Percentiles rank a stretch among this genome's conserved stretches.
These are phyloP conservation scores for Xylaria intraflava DNA, from an alignment of 495 filamentous ascomycete species.

Conservation along the genomic window DNA sequence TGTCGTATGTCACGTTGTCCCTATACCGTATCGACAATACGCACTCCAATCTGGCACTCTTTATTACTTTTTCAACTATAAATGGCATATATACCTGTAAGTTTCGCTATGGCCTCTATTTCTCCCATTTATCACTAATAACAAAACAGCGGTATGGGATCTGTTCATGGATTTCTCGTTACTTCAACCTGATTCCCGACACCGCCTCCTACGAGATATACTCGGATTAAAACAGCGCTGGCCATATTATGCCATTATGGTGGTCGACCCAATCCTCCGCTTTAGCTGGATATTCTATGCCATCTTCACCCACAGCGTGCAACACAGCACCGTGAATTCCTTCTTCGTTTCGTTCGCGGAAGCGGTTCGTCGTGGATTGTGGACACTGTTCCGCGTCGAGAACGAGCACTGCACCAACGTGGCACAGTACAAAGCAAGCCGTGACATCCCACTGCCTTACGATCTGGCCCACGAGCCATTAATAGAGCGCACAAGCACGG, in stretches of 20 bases:
- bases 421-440: slow-evolving; percentile 69
- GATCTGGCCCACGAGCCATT: slow-evolving; percentile 38
- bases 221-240: slow-evolving; percentile 68
- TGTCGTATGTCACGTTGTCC: slow-evolving; percentile 68
- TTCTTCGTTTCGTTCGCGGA: slow-evolving; percentile 74
- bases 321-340: slow-evolving; percentile 71
- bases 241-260: slow-evolving; percentile 80
- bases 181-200: slow-evolving; percentile 62
- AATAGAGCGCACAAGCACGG: slow-evolving; percentile 23
- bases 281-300: slow-evolving; percentile 96
- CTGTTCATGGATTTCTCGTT: slow-evolving; percentile 94
- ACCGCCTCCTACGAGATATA: slow-evolving; percentile 69
- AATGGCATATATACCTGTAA: slow-evolving; percentile 76
- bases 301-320: slow-evolving; percentile 67
- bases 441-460: slow-evolving; percentile 79
- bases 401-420: slow-evolving; percentile 95
- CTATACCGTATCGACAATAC: slow-evolving; percentile 69
- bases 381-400: slow-evolving; percentile 89
- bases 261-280: slow-evolving; percentile 77
- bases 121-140: not conserved
- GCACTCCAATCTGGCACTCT: slow-evolving; percentile 51
- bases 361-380: slow-evolving; percentile 74
- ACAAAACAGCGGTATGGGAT: slow-evolving; percentile 72
- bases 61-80: slow-evolving; percentile 69
- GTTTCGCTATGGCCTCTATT: slow-evolving; percentile 15